Base-by-base conservation (phyloP, 495 filamentous ascomycete genomes). In the Letharia lupina region DNA sequence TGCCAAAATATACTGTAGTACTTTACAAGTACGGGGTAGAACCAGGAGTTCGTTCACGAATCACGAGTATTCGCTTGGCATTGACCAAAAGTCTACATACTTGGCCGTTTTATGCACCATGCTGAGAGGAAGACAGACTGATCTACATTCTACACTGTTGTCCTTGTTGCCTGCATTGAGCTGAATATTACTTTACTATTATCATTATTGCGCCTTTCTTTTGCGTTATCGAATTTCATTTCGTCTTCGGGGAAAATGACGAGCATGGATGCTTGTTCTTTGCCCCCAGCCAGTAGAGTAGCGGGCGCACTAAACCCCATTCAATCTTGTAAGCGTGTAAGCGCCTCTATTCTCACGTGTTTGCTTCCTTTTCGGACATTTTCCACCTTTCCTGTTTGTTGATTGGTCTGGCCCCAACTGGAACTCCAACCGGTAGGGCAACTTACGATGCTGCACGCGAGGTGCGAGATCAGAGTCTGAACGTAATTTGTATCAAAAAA, bases 271-370 rank as follows among this genome's bases (percentile, higher is more conserved):
- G 37, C 37, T 28, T 28, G 23, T 28, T 28, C 23, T 28, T 28
- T 28, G 23, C 23, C 23, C 48, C 48, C 50, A 57, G 54, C 54
- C 54, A 37, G 37, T 57, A 57, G 54, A 57, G 39, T 57, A 57
- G 54, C 16, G 28, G 4, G 2, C 4, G 5, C 52, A 7, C 52
- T 56, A 56, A 3, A 18, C 23, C 23, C 23, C 9, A n/a, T 42
- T 42, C 40, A 0, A 42, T 2, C 2, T 42, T 10, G 40, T 8
- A 42, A 42, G 11, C 40, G 40, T 10, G 40, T 8, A 42, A 42
- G 11, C 40, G 40, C 40, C 6, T 42, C 40, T 42, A 42, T 52
- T 28, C 10, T 54, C 48, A 54, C 48, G 11, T 54, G 6, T 7
- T 35, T 8, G 16, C 5, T 56, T 8, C 23, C 31, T 35, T 35